Evolutionary conservation across 352 stramenopile species (phyloP), one percentile per base, ranked within the genome.

Genomic region (Phytopythium ostracodes): DNA sequence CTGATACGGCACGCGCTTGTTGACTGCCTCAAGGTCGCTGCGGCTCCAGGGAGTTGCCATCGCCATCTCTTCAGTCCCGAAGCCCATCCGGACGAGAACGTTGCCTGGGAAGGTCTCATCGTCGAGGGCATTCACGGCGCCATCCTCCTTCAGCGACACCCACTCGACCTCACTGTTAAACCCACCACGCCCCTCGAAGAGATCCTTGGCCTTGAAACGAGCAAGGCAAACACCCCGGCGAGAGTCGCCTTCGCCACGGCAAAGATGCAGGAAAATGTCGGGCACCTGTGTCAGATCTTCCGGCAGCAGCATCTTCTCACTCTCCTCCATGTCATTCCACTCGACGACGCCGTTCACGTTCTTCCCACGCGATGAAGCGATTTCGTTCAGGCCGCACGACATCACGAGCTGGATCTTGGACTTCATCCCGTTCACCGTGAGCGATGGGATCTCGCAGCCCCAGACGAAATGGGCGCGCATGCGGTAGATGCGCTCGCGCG

Each of bases 191-290:
- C 69, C 59, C 2, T 87, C 70, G 17, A 97, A 51, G 0, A 97
- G 66, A 14, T 96, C 83, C 55, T 89, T 84, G 2, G 88, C 86
- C 8, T 67, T 86, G 71, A 91, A 93, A 11, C 90, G 88, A 33
- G 79, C 79, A 66, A 84, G 97, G 47, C 81, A 95, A 27, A 97
- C 70, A 0, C 72, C 69, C n/a, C 78, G 80, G 2, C 82, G 70
- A 10, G 70, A 80, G 31, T 86, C 79, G 20, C 79, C 77, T 44
- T 91, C 79, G 51, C 84, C 82, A 50, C 75, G 76, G 67, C 82
- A 90, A 33, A 97, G 60, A 57, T 97, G 94, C 59, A 97, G 65
- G 60, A 97, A 96, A 51, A 96, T 77, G 47, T 97, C 88, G 4
- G 89, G 89, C 12, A 97, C 83, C 64, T 96, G 84, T 0, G 69